A percentile compares a stretch with the other conserved stretches of the same genome.
phyloP scores from a whole-genome alignment of 805 yeast species.

The Suhomyces xylopsoci region DNA sequence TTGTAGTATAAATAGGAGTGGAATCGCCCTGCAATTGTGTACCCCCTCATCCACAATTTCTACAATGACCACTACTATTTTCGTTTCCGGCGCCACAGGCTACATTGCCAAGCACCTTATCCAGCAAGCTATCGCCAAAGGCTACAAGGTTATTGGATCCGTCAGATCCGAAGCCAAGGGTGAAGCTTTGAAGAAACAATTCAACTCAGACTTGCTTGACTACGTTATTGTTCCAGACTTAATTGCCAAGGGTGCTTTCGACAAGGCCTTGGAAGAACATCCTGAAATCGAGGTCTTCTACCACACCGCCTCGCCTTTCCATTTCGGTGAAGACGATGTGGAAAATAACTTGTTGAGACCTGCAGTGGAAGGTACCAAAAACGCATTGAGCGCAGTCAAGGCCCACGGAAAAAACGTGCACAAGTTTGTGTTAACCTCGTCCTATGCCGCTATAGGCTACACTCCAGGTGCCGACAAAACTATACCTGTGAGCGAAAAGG shows the following conservation, averaged over 20 bases:
- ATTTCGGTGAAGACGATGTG: conserved; percentile 38
- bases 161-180: conserved; percentile 36
- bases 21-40: background rate
- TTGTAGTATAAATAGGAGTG: background rate
- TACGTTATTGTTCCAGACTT: conserved; percentile 36
- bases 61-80: conserved; percentile 8
- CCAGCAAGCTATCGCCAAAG: conserved; percentile 34
- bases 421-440: conserved; percentile 16
- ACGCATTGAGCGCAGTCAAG: conserved; percentile 44
- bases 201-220: conserved; percentile 14
- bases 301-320: conserved; percentile 54
- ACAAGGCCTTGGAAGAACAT: conserved; percentile 39
- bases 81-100: conserved; percentile 55
- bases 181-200: conserved; percentile 12
- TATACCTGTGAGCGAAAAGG: conserved; percentile 39
- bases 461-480: conserved; percentile 23
- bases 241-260: conserved; percentile 42
- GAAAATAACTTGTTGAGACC: conserved; percentile 52
- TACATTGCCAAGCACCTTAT: conserved; percentile 52
- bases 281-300: conserved; percentile 42
- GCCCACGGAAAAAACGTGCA: conserved; percentile 14
- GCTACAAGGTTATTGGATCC: conserved; percentile 51
- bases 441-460: conserved; percentile 11
- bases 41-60: background rate
- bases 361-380: conserved; percentile 55